phyloP scores from a whole-genome alignment of 169 alveolate species.

The Eimeria acervulina region DNA sequence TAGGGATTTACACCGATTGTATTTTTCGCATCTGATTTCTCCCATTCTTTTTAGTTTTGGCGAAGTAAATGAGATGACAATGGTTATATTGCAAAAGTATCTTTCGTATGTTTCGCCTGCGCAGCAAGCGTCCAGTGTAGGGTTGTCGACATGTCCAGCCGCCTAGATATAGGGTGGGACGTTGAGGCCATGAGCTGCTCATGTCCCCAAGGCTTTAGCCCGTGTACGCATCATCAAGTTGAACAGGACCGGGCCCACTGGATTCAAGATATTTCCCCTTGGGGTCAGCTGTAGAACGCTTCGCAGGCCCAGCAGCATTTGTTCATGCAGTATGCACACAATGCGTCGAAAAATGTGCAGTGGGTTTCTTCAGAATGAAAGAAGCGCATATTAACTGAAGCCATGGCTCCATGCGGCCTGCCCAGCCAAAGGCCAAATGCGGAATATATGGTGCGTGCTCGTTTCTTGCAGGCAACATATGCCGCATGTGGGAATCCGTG shows the following conservation, averaged over 20 bases:
- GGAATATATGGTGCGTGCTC: neutral
- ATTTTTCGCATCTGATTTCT: neutral
- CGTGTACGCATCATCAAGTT: slow-evolving; percentile 64
- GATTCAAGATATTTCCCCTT: slow-evolving; percentile 56
- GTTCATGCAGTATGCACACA: neutral
- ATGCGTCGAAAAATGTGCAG: neutral
- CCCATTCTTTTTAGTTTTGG: neutral
- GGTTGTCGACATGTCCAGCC: slow-evolving; percentile 38
- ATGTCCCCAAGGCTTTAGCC: slow-evolving; percentile 78
- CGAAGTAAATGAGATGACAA: too few relatives aligned
- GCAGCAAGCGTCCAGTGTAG: slow-evolving; percentile 61
- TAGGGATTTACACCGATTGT: neutral
- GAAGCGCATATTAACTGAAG: neutral
- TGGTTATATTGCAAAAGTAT: too few relatives aligned
- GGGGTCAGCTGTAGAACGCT: slow-evolving; percentile 45
- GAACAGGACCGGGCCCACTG: slow-evolving; percentile 70
- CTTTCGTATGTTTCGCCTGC: neutral
- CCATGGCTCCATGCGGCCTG: neutral
- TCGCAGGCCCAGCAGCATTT: neutral
- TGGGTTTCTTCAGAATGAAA: neutral
- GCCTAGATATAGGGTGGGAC: slow-evolving; percentile 52
- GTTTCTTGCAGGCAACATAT: slow-evolving; percentile 23
- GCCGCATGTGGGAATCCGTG: slow-evolving; percentile 52
- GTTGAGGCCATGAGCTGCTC: slow-evolving; percentile 77
- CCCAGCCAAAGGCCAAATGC: neutral